These are phyloP conservation scores for Petrea volubilis DNA, from an alignment of 257 asterid genomes.

Conservation along the genomic window DNA sequence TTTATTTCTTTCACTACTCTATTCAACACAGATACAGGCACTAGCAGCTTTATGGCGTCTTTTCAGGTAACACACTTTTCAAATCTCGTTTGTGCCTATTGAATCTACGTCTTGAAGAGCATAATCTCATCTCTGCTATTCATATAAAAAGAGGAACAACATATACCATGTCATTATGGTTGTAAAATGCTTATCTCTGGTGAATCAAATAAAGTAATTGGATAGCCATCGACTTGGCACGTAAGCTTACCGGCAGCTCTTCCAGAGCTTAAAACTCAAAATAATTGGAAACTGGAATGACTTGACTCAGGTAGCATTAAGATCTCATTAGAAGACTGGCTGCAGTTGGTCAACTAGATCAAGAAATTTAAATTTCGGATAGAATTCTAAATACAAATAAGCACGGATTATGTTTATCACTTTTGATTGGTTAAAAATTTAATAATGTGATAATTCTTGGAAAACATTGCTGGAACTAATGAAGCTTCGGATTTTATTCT, in stretches of 20 bases:
- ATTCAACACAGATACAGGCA: conserved; percentile 80
- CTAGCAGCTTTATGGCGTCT: conserved; percentile 95
- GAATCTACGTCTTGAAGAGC: background rate
- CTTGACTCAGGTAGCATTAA: background rate
- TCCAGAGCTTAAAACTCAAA: background rate
- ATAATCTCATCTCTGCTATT: background rate
- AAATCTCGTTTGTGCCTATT: background rate
- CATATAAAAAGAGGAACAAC: background rate
- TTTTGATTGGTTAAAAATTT: background rate
- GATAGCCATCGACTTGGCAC: background rate
- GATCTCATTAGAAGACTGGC: background rate
- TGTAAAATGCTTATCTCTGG: background rate
- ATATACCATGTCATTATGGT: background rate
- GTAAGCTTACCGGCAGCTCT: background rate
- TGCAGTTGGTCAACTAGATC: background rate
- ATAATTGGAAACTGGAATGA: background rate
- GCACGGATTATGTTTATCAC: background rate
- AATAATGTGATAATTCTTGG: background rate
- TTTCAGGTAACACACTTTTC: conserved; percentile 61
- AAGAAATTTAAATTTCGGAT: background rate
- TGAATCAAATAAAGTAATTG: background rate
- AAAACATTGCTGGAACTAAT: background rate
- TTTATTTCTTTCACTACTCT: conserved; percentile 65
- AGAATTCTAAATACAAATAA: background rate
- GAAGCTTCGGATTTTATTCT: background rate